Conservation (phyloP, 2,329 filamentous ascomycete genomes). For the Alternaria arborescens region DNA sequence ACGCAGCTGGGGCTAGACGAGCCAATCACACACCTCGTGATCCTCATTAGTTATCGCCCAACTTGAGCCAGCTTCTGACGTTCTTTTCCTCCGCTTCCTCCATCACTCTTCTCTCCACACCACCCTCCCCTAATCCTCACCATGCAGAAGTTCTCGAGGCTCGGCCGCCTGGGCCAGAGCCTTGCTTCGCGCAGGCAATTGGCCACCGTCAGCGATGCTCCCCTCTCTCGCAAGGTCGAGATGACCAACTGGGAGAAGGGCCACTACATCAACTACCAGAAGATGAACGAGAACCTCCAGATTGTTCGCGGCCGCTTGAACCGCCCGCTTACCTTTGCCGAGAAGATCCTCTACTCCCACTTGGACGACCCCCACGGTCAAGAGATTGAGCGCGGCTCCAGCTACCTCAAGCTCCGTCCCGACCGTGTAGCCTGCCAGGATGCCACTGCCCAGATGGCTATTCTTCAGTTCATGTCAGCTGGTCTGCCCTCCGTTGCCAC, state of each 20-base stretch:
- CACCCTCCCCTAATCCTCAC: conserved; percentile 52
- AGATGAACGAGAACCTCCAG: conserved; percentile 97
- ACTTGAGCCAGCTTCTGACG: conserved; percentile 46
- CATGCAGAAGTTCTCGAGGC: conserved; percentile 77
- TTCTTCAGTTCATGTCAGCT: conserved; percentile 99
- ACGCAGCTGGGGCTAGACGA: conserved; percentile 32
- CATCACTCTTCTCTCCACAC: conserved; percentile 48
- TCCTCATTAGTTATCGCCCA: conserved; percentile 48
- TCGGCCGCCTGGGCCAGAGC: conserved; percentile 71
- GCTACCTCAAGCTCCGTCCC: conserved; percentile 95
- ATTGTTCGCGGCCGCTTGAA: conserved; percentile 91
- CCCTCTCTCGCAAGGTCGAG: conserved; percentile 93
- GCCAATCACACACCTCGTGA: conserved; percentile 43
- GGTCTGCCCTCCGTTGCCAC: conserved; percentile 96
- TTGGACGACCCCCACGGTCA: conserved; percentile 95
- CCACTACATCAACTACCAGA: conserved; percentile 99
- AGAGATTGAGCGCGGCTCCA: conserved; percentile 93
- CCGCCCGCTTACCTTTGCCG: conserved; percentile 90
- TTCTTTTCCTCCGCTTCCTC: conserved; percentile 46
- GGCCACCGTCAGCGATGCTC: conserved; percentile 85
- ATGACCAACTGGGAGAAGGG: conserved; percentile 97
- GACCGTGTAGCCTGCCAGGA: conserved; percentile 99
- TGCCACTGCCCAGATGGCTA: conserved; percentile 99
- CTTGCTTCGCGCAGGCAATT: conserved; percentile 71
- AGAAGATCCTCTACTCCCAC: conserved; percentile 99